Percentiles rank a stretch among this genome's conserved stretches.
phyloP scores from a whole-genome alignment of 352 stramenopile genomes.

The Pythium periplocum region DNA sequence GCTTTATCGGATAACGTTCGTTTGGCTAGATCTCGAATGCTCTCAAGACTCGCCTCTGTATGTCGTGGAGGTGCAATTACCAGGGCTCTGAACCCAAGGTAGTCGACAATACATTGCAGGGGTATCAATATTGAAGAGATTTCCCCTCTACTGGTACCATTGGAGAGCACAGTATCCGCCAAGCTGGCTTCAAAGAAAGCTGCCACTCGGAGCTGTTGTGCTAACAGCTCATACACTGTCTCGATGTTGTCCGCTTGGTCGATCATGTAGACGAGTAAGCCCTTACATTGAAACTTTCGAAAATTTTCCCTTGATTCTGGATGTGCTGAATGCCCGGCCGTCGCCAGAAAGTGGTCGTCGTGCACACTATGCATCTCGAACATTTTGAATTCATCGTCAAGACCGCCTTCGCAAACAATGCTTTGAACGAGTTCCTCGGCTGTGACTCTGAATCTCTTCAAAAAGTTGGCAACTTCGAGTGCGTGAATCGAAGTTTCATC shows the following conservation, averaged over 20 bases:
- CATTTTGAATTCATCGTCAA: background rate
- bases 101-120: conserved; percentile 55
- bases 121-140: conserved; percentile 29
- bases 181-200: background rate
- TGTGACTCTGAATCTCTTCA: conserved; percentile 6
- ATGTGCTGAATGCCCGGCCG: background rate
- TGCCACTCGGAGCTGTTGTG: conserved; percentile 47
- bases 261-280: too few species aligned
- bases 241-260: too few species aligned
- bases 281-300: too few species aligned
- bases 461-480: conserved; percentile 2
- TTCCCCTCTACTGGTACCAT: conserved; percentile 1
- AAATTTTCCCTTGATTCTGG: too few species aligned
- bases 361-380: background rate
- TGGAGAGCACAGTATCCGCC: too few species aligned
- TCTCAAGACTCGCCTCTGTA: too few species aligned
- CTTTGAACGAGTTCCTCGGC: background rate
- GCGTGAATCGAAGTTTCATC: background rate
- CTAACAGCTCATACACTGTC: conserved; percentile 21
- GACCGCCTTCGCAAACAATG: conserved; percentile 1
- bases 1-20: too few species aligned
- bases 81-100: conserved; percentile 46
- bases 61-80: conserved; percentile 29
- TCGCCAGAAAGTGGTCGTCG: conserved; percentile 1
- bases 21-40: too few species aligned